Evolutionary conservation across 805 yeast species (phyloP), one percentile per base, ranked within the genome.

Genomic region (Wickerhamiella galacta): DNA sequence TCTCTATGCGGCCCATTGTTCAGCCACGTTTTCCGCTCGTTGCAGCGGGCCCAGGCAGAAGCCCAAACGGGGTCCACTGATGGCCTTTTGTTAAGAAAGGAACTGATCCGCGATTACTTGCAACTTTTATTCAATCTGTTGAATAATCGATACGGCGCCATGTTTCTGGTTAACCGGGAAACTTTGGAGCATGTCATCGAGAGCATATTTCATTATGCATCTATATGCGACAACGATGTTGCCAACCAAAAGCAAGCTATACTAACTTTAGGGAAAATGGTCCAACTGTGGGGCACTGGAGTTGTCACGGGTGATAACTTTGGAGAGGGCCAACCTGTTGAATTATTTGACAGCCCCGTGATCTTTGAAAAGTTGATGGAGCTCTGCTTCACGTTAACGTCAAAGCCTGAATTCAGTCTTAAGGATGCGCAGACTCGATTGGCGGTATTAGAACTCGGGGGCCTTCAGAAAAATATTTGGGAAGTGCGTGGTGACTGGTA

Each of bases 351-450:
- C 35, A 72, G 42, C 26, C 40, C 69, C 27, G 69, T 70, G 46
- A 64, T 85, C 37, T 69, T 80, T 53, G 70, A 73, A 32, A 75
- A 73, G 42, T 62, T 72, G 18, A 66, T 83, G 3, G 66, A 75
- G 31, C 57, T 80, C 34, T 63, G 75, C 22, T 78, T 82, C 58
- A 85, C 81, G 51, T 59, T 82, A 30, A 81, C 93, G n/a, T 74
- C 80, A 51, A 73, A 76, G 43, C 67, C 73, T 22, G 66, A 66
- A 23, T 73, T 75, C 45, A 70, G 75, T 47, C 58, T 73, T 31
- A 70, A 71, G 41, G 94, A 83, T 52, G 93, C 93, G 4, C 85
- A 80, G 49, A 70, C 68, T 42, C 66, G 87, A 46, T 64, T 74
- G 38, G 64, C 79, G 24, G 74, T 82, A 2, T 69, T 72, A 42